phyloP scores from a whole-genome alignment of 2,329 filamentous ascomycete genomes.

The Microdochium nivale region DNA sequence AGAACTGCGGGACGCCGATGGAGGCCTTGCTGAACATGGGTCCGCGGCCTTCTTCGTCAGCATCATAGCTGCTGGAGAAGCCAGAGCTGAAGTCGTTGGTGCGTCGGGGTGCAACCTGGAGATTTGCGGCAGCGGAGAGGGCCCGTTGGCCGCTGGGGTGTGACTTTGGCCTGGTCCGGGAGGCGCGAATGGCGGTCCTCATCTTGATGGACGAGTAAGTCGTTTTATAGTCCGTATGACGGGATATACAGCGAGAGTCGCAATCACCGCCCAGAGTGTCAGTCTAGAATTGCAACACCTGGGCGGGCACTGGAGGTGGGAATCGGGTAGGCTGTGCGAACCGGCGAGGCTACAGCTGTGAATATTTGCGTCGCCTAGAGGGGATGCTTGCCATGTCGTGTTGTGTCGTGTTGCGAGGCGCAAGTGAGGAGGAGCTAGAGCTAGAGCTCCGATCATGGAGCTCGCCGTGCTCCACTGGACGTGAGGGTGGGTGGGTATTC shows the following conservation, averaged over 20 bases:
- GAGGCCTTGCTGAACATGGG: constrained; percentile 51
- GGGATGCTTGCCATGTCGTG: too few relatives aligned
- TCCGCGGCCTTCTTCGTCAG: constrained; percentile 42
- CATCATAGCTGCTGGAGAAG: constrained; percentile 52
- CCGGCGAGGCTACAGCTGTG: too few relatives aligned
- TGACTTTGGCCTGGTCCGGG: neutral
- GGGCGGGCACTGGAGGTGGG: neutral
- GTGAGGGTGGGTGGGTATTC: too few relatives aligned
- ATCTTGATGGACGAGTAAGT: neutral
- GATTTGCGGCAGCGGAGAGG: constrained; percentile 19
- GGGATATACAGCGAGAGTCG: neutral
- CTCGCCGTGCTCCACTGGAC: neutral
- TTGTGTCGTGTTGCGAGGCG: neutral
- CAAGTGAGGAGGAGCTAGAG: neutral
- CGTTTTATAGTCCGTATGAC: too few relatives aligned
- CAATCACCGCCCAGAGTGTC: neutral
- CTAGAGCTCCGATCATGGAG: neutral
- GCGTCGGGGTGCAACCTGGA: constrained; percentile 25
- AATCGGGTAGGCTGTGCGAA: neutral
- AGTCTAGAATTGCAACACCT: neutral
- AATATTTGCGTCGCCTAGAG: neutral
- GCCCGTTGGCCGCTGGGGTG: constrained; percentile 4
- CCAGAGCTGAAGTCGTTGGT: constrained; percentile 45
- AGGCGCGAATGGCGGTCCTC: neutral
- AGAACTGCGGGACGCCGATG: constrained; percentile 55